phyloP scores from a whole-genome alignment of 805 yeast species.

The Candida ortonii region DNA sequence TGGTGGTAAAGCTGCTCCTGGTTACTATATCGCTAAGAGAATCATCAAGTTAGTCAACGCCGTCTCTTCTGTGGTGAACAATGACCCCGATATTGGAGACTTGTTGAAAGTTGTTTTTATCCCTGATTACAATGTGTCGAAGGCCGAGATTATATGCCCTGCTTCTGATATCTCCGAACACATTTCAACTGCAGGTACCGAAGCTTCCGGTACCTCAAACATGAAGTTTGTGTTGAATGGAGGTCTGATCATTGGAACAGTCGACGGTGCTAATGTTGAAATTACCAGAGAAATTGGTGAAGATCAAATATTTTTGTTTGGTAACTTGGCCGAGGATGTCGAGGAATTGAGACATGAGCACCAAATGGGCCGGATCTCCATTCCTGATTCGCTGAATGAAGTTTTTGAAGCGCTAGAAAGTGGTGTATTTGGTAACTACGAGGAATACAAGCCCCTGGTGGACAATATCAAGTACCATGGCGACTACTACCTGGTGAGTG shows the following conservation, averaged over 20 bases:
- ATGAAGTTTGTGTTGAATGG: constrained; percentile 95
- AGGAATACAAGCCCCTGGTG: constrained; percentile 63
- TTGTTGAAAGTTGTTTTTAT: constrained; percentile 81
- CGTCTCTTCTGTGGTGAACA: constrained; percentile 77
- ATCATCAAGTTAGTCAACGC: constrained; percentile 82
- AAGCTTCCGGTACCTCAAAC: constrained; percentile 93
- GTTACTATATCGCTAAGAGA: constrained; percentile 91
- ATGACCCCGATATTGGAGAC: constrained; percentile 70
- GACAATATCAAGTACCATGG: constrained; percentile 72
- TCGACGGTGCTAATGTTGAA: constrained; percentile 96
- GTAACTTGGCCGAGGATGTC: constrained; percentile 85
- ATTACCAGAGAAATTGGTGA: constrained; percentile 92
- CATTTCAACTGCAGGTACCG: constrained; percentile 96
- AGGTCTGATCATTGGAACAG: constrained; percentile 91
- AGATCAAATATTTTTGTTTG: constrained; percentile 87
- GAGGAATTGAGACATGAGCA: constrained; percentile 81
- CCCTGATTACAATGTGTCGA: constrained; percentile 91
- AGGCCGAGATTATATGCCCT: constrained; percentile 87
- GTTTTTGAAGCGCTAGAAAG: constrained; percentile 67
- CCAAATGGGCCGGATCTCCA: constrained; percentile 51
- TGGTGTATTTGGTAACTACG: constrained; percentile 68
- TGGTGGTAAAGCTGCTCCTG: constrained; percentile 98
- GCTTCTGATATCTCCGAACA: constrained; percentile 91
- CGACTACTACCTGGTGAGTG: constrained; percentile 82
- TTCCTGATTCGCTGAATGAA: constrained; percentile 56